Evolutionary conservation across 441 rosid genomes (phyloP).

Genomic region (Bocquillonia castaneifolia): DNA sequence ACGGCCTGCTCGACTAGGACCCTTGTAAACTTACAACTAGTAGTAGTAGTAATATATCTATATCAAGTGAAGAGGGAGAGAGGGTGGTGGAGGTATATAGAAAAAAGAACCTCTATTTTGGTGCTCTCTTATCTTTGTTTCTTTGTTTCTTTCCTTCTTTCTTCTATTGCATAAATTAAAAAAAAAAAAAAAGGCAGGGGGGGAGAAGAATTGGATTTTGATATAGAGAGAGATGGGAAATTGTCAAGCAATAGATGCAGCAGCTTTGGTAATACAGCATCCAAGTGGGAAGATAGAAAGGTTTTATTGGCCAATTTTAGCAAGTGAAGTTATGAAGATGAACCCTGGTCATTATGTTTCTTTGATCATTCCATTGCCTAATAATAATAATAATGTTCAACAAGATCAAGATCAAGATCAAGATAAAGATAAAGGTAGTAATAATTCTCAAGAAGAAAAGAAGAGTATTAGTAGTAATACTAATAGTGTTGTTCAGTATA

Average conservation of each 20-base stretch:
- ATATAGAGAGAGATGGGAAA: conserved; percentile 57
- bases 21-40: too few relatives aligned
- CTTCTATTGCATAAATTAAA: neutral
- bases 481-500: conserved; percentile 45
- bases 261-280: conserved; percentile 85
- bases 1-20: too few relatives aligned
- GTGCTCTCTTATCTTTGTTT: too few relatives aligned
- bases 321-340: conserved; percentile 67
- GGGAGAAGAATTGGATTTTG: too few relatives aligned
- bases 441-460: conserved; percentile 30
- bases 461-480: neutral
- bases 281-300: conserved; percentile 79
- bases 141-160: conserved; percentile 9
- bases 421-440: neutral
- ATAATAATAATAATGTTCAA: too few relatives aligned
- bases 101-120: too few relatives aligned
- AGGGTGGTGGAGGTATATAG: too few relatives aligned
- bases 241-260: conserved; percentile 93
- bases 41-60: too few relatives aligned
- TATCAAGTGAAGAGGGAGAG: too few relatives aligned
- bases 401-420: conserved; percentile 19
- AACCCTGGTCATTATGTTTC: conserved; percentile 96
- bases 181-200: too few relatives aligned
- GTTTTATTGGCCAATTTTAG: conserved; percentile 62
- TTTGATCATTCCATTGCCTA: conserved; percentile 77